Conservation (phyloP, 129 eudicot genomes). For the Dittrichia graveolens region DNA sequence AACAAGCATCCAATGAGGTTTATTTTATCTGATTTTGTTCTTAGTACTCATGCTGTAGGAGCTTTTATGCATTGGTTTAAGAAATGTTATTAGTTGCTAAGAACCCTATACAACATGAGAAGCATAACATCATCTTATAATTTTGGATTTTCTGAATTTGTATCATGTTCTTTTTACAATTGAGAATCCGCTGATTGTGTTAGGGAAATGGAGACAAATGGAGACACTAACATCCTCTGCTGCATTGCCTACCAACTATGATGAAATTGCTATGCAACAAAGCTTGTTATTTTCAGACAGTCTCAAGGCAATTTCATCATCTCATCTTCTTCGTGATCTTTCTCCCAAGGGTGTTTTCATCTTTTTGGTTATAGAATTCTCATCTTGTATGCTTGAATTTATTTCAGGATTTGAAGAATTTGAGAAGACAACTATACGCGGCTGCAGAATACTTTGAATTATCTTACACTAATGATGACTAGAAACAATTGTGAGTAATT, state of each 20-base stretch:
- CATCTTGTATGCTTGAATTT: slow-evolving; percentile 10
- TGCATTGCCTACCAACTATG: slow-evolving; percentile 60
- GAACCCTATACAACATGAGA: not conserved
- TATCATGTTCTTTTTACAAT: not conserved
- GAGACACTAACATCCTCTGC: slow-evolving; percentile 56
- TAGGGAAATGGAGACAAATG: slow-evolving; percentile 49
- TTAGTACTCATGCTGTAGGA: not conserved
- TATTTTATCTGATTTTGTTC: slow-evolving; percentile 13
- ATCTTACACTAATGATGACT: slow-evolving; percentile 81
- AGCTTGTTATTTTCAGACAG: slow-evolving; percentile 79
- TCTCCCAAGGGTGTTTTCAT: not conserved
- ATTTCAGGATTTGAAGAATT: slow-evolving; percentile 83
- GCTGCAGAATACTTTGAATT: slow-evolving; percentile 93
- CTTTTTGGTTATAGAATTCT: not conserved
- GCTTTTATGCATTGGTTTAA: slow-evolving; percentile 13
- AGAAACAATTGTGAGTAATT: slow-evolving; percentile 72
- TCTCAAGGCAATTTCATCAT: slow-evolving; percentile 54
- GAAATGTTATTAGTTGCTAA: not conserved
- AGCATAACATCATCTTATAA: not conserved
- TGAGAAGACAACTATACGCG: slow-evolving; percentile 75
- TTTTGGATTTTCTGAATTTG: not conserved
- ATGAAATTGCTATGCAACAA: slow-evolving; percentile 86
- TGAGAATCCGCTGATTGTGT: not conserved
- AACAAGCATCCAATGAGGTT: slow-evolving; percentile 24
- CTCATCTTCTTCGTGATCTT: slow-evolving; percentile 1